Evolutionary conservation across 106 monocot genomes (phyloP).

Genomic region (Amphibolis antarctica): DNA sequence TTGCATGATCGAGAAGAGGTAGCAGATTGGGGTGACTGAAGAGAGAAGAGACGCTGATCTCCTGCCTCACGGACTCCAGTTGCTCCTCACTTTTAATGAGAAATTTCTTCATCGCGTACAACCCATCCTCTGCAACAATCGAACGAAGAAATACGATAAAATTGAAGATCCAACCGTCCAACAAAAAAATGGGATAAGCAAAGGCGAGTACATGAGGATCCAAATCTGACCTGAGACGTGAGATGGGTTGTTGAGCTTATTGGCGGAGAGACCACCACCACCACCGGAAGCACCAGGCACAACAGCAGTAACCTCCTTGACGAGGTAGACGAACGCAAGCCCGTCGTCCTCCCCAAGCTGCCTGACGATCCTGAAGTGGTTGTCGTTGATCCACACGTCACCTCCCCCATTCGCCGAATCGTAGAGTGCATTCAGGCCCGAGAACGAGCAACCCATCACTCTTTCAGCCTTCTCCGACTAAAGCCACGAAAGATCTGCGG

Average conservation of each 20-base stretch:
- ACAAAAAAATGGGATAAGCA: not conserved
- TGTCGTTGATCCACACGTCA: conserved; percentile 95
- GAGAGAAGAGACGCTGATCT: conserved; percentile 20
- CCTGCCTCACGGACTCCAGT: conserved; percentile 16
- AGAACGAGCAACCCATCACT: conserved; percentile 89
- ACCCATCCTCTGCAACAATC: conserved; percentile 10
- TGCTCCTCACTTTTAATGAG: conserved; percentile 14
- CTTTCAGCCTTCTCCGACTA: too few relatives aligned
- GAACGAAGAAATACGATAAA: not conserved
- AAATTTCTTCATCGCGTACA: conserved; percentile 23
- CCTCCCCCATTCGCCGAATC: conserved; percentile 60
- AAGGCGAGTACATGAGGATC: not conserved
- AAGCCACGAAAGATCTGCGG: too few relatives aligned
- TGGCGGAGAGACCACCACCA: conserved; percentile 26
- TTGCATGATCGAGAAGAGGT: conserved; percentile 21
- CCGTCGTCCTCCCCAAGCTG: conserved; percentile 89
- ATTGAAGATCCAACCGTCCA: not conserved
- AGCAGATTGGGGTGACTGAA: conserved; percentile 23
- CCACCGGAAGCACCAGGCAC: conserved; percentile 1
- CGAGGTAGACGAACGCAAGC: conserved; percentile 73
- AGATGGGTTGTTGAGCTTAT: conserved; percentile 34
- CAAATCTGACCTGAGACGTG: conserved; percentile 52
- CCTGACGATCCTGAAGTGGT: conserved; percentile 61
- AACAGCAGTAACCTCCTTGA: conserved; percentile 53
- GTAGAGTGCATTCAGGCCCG: conserved; percentile 78